Conservation (phyloP, 1,284 basidiomycete genomes). For the Boletus semigastroideus region DNA sequence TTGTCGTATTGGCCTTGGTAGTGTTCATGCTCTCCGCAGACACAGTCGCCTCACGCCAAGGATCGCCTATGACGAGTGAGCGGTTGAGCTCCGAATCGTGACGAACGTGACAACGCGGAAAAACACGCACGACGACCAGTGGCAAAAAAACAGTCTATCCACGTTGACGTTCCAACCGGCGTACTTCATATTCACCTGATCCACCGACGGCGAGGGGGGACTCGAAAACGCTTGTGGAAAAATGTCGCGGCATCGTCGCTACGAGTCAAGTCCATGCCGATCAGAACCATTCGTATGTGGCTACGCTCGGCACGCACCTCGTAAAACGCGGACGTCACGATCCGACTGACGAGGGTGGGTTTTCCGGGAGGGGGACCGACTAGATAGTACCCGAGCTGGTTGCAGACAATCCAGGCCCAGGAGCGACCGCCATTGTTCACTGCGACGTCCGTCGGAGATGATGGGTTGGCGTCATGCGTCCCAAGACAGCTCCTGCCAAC, state of each 20-base stretch:
- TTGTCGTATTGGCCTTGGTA: background rate
- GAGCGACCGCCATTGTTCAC: slow-evolving; percentile 43
- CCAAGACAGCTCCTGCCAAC: slow-evolving; percentile 43
- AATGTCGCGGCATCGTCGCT: slow-evolving; percentile 64
- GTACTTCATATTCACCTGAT: slow-evolving; percentile 49
- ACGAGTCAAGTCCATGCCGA: background rate
- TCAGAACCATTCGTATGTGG: background rate
- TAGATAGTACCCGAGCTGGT: slow-evolving; percentile 65
- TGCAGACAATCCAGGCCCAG: slow-evolving; percentile 57
- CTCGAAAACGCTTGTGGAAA: slow-evolving; percentile 56
- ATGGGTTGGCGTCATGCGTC: slow-evolving; percentile 39
- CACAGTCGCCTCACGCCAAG: background rate
- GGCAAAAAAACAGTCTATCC: slow-evolving; percentile 64
- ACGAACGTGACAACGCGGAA: background rate
- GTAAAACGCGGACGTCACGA: slow-evolving; percentile 58
- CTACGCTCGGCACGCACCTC: slow-evolving; percentile 40
- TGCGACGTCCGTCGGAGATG: slow-evolving; percentile 40
- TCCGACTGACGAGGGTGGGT: slow-evolving; percentile 57
- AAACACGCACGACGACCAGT: slow-evolving; percentile 58
- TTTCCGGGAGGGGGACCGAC: slow-evolving; percentile 53
- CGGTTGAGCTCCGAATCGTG: background rate
- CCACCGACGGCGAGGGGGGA: slow-evolving; percentile 39
- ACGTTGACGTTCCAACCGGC: slow-evolving; percentile 61
- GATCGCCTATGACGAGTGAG: background rate
- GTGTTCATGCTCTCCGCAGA: background rate